A percentile compares a stretch with the other conserved stretches of the same genome.
Conservation (phyloP, 2,329 filamentous ascomycete genomes). For the Hymenoscyphus fructigenus region DNA sequence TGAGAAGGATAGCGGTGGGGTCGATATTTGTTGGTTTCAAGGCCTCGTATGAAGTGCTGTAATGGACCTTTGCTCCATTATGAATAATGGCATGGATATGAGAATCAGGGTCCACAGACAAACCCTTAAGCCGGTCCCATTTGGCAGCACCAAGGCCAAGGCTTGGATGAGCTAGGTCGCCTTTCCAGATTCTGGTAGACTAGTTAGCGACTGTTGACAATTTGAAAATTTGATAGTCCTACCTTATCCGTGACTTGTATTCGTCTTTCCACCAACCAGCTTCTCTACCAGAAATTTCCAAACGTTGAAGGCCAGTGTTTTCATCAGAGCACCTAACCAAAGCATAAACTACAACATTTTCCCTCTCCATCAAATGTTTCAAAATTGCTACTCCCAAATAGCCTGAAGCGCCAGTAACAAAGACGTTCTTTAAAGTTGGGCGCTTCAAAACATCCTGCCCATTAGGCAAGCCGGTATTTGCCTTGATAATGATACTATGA, state of each 20-base stretch:
- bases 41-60: not conserved
- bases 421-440: not conserved
- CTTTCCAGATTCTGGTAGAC: not conserved
- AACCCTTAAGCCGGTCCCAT: not conserved
- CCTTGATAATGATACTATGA: not conserved
- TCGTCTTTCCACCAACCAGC: not conserved
- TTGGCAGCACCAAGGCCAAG: not conserved
- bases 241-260: not conserved
- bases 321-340: not conserved
- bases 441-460: not conserved
- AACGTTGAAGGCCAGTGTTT: not conserved
- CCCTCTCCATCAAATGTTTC: not conserved
- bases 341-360: not conserved
- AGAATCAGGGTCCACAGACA: not conserved
- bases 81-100: not conserved
- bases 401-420: not conserved
- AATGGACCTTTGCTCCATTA: not conserved
- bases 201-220: not conserved
- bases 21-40: not conserved
- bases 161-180: not conserved
- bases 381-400: not conserved
- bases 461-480: not conserved
- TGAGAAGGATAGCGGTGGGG: not conserved
- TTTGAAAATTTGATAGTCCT: not conserved
- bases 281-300: not conserved